Conservation (phyloP, 2,329 filamentous ascomycete genomes). For the Talaromyces funiculosus region DNA sequence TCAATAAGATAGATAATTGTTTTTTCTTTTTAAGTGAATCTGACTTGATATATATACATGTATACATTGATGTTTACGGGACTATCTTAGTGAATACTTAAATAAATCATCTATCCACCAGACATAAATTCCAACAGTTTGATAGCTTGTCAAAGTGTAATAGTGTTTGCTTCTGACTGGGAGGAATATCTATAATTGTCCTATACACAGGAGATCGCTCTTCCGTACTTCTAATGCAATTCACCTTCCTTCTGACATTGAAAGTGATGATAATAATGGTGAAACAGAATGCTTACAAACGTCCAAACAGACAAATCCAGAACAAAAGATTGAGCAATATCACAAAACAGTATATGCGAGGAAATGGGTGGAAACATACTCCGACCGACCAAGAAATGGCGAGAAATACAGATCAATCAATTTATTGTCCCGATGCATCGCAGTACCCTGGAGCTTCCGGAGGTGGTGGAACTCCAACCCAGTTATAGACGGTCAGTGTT, state of each 20-base stretch:
- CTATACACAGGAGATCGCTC: slow-evolving; percentile 6
- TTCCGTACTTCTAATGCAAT: slow-evolving; percentile 4
- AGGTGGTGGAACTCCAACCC: slow-evolving; percentile 58
- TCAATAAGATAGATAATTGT: slow-evolving; percentile 4
- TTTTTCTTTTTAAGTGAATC: neutral
- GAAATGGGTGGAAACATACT: neutral
- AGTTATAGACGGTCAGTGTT: slow-evolving; percentile 75
- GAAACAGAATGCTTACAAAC: neutral
- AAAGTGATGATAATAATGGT: neutral
- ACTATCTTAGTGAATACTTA: too few relatives aligned
- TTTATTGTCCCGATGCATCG: slow-evolving; percentile 35
- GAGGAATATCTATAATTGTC: neutral
- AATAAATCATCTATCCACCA: too few relatives aligned
- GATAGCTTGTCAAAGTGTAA: neutral
- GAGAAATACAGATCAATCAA: neutral
- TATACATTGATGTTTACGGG: too few relatives aligned
- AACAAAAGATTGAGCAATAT: neutral
- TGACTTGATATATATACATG: neutral
- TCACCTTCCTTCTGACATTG: neutral
- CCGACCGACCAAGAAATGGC: neutral
- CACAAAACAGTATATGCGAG: neutral
- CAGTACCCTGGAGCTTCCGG: slow-evolving; percentile 57
- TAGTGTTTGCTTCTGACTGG: neutral
- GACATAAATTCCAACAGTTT: too few relatives aligned
- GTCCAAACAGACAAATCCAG: neutral